Conservation (phyloP, 2,329 filamentous ascomycete genomes). For the Neonectria punicea region DNA sequence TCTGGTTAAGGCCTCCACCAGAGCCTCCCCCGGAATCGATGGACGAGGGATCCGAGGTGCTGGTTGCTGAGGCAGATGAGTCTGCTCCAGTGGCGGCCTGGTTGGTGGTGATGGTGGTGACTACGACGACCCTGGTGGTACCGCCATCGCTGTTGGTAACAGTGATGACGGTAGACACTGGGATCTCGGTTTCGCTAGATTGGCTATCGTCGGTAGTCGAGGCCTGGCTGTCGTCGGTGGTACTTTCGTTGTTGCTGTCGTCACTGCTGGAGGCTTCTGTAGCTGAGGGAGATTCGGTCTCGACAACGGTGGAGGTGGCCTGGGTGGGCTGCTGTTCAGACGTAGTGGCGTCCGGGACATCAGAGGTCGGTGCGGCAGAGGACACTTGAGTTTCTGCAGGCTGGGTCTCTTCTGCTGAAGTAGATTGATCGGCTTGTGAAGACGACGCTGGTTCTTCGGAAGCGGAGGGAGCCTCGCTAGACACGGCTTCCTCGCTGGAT, state of each 20-base stretch:
- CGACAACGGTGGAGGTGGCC: not conserved
- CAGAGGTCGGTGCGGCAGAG: conserved; percentile 20
- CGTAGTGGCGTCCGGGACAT: conserved; percentile 7
- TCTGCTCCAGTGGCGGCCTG: conserved; percentile 10
- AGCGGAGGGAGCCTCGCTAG: not conserved
- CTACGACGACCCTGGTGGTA: conserved; percentile 40
- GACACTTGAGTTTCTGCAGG: conserved; percentile 23
- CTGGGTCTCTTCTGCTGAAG: not conserved
- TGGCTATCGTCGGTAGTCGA: conserved; percentile 25
- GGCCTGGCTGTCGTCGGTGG: conserved; percentile 17
- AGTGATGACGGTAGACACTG: conserved; percentile 39
- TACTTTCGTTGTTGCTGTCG: conserved; percentile 11
- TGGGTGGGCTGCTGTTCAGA: conserved; percentile 4
- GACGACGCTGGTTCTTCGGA: not conserved
- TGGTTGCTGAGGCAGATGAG: conserved; percentile 35
- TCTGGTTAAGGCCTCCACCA: conserved; percentile 63
- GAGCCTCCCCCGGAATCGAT: conserved; percentile 42
- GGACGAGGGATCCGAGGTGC: conserved; percentile 44
- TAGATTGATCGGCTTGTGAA: not conserved
- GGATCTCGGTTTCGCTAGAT: conserved; percentile 21
- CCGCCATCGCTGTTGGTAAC: conserved; percentile 36
- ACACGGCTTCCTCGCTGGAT: conserved; percentile 10
- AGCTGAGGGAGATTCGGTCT: not conserved
- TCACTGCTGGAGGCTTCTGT: conserved; percentile 23
- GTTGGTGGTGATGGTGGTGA: conserved; percentile 42